These are phyloP conservation scores for Apiosordaria backusii DNA, from an alignment of 495 filamentous ascomycete species.

Conservation along the genomic window DNA sequence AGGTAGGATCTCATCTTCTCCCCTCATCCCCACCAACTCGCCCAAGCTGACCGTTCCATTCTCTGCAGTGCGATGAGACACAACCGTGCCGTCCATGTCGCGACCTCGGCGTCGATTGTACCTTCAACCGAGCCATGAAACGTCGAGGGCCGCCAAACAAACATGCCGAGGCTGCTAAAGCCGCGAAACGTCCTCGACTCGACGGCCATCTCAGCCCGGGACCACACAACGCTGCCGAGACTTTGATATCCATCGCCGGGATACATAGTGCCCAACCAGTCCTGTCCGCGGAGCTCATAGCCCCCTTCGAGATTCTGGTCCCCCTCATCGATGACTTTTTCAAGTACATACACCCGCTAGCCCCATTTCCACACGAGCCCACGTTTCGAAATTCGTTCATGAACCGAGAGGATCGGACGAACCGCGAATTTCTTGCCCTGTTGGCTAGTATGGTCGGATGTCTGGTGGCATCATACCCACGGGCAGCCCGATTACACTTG, in stretches of 20 bases:
- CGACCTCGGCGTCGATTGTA: slow-evolving; percentile 78
- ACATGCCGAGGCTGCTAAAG: slow-evolving; percentile 70
- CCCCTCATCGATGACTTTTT: slow-evolving; percentile 83
- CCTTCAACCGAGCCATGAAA: slow-evolving; percentile 71
- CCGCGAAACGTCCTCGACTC: slow-evolving; percentile 58
- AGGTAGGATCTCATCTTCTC: slow-evolving; percentile 48
- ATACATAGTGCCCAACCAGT: slow-evolving; percentile 25
- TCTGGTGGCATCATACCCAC: slow-evolving; percentile 75
- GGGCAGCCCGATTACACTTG: slow-evolving; percentile 68
- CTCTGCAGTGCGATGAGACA: slow-evolving; percentile 69
- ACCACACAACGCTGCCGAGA: slow-evolving; percentile 49
- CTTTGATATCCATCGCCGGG: slow-evolving; percentile 42
- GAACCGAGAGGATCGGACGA: slow-evolving; percentile 64
- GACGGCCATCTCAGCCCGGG: slow-evolving; percentile 40
- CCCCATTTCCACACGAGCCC: slow-evolving; percentile 80
- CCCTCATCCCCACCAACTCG: background rate
- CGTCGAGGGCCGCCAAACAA: slow-evolving; percentile 82
- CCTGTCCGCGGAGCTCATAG: slow-evolving; percentile 70
- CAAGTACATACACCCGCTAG: slow-evolving; percentile 82
- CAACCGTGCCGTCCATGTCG: slow-evolving; percentile 78
- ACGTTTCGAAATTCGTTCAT: slow-evolving; percentile 73
- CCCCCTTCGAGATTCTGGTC: slow-evolving; percentile 60
- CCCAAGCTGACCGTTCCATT: background rate
- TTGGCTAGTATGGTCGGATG: slow-evolving; percentile 76
- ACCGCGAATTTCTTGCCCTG: slow-evolving; percentile 67